These are phyloP conservation scores for Corynespora cassiicola DNA, from an alignment of 2,329 filamentous ascomycete species.

Conservation along the genomic window DNA sequence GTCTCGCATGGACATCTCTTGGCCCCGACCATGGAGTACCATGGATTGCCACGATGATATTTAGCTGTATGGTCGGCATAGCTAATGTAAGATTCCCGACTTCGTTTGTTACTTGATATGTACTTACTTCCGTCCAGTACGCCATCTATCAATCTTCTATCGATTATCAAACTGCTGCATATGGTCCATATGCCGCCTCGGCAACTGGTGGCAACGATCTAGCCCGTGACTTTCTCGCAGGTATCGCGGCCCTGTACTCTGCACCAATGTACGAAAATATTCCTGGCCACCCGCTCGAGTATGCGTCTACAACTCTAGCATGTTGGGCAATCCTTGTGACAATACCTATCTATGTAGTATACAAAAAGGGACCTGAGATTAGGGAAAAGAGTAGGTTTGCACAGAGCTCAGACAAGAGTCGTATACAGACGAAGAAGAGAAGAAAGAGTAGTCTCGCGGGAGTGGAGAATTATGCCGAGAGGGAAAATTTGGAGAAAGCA, in stretches of 20 bases:
- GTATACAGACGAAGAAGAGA: constrained; percentile 33
- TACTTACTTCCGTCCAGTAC: constrained; percentile 47
- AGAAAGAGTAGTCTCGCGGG: constrained; percentile 30
- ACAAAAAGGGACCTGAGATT: constrained; percentile 62
- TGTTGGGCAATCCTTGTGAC: constrained; percentile 57
- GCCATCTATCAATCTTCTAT: constrained; percentile 78
- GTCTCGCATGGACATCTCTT: constrained; percentile 72
- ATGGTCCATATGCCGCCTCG: constrained; percentile 75
- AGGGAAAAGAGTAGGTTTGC: constrained; percentile 61
- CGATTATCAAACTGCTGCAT: constrained; percentile 78
- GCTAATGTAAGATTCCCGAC: constrained; percentile 60
- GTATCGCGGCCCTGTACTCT: constrained; percentile 72
- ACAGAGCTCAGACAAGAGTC: constrained; percentile 46
- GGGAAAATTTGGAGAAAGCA: constrained; percentile 8
- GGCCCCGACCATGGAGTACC: constrained; percentile 63
- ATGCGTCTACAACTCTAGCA: constrained; percentile 61
- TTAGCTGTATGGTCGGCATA: constrained; percentile 70
- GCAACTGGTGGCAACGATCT: constrained; percentile 80
- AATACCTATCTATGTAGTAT: constrained; percentile 62
- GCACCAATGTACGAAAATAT: constrained; percentile 55
- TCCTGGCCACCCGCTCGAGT: constrained; percentile 53
- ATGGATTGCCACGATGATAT: constrained; percentile 74
- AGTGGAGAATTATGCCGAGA: constrained; percentile 9
- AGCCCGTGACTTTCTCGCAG: constrained; percentile 75
- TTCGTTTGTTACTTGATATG: constrained; percentile 16